phyloP scores from a whole-genome alignment of 1,284 basidiomycete species.

The Coriolopsis trogii region DNA sequence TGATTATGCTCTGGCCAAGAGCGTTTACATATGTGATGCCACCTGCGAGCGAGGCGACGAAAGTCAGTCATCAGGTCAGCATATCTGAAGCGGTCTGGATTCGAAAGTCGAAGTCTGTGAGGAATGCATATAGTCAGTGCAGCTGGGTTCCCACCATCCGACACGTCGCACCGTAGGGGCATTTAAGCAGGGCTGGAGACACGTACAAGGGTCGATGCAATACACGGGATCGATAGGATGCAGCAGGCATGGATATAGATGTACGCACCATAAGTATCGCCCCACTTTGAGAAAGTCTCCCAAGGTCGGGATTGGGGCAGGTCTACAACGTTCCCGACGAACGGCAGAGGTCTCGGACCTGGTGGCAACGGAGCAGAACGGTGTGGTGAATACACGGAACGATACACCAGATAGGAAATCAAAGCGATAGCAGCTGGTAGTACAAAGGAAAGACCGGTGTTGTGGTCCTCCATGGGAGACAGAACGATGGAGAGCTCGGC shows the following conservation, averaged over 20 bases:
- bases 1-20: slow-evolving; percentile 59
- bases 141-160: not conserved
- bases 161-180: no score
- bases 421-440: not conserved
- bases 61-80: no score
- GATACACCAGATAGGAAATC: slow-evolving; percentile 22
- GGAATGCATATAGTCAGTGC: not conserved
- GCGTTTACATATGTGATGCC: slow-evolving; percentile 59
- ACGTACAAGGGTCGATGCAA: no score
- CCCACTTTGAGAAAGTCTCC: slow-evolving; percentile 57
- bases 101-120: not conserved
- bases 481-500: no score
- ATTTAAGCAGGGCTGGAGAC: no score
- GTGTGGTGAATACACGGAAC: slow-evolving; percentile 17
- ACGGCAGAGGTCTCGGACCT: slow-evolving; percentile 14
- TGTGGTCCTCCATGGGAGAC: no score
- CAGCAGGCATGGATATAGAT: no score
- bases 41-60: no score
- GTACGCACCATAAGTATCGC: slow-evolving; percentile 34
- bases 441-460: not conserved
- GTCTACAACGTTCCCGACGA: slow-evolving; percentile 21
- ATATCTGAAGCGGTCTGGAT: no score
- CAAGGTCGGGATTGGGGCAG: slow-evolving; percentile 39
- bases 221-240: no score
- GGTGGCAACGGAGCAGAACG: slow-evolving; percentile 5